Evolutionary conservation across 176 grass and related monocot species (phyloP).

Genomic region (Zoysia pacifica): DNA sequence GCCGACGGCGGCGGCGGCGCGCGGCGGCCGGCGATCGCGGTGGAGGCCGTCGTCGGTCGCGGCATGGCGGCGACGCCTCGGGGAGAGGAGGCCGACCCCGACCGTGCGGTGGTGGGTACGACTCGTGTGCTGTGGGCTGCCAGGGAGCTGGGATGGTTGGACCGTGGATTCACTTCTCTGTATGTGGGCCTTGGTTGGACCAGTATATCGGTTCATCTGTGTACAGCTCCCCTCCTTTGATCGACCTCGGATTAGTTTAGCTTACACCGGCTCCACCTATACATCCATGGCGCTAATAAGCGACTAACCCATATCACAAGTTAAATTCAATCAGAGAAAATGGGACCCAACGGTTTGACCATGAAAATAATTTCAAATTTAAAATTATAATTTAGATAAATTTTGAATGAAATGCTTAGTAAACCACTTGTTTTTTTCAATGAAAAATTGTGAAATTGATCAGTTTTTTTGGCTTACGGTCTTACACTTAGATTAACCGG

Average conservation of each 20-base stretch:
- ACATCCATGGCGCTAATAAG: background rate
- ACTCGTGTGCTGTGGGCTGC: background rate
- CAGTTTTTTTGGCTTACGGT: too few species aligned
- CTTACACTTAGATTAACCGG: too few species aligned
- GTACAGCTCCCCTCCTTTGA: too few species aligned
- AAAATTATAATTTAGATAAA: background rate
- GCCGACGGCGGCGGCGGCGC: background rate
- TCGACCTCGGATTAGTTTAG: background rate
- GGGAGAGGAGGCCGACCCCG: background rate
- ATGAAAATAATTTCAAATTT: background rate
- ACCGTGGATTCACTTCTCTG: background rate
- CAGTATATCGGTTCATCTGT: background rate
- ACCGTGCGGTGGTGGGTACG: background rate
- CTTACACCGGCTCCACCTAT: background rate
- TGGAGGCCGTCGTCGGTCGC: constrained; percentile 6
- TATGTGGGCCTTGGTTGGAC: background rate
- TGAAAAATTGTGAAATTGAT: too few species aligned
- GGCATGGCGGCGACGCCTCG: constrained; percentile 31
- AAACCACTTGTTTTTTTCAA: too few species aligned
- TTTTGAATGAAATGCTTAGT: too few species aligned
- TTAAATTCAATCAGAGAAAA: background rate
- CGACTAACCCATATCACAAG: background rate
- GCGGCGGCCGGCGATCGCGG: constrained; percentile 11
- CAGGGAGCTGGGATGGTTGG: background rate
- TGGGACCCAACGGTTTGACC: too few species aligned